Percentiles rank a stretch among this genome's conserved stretches.
Evolutionary conservation across 495 filamentous ascomycete genomes (phyloP).

Genomic region (Annulohypoxylon stygium): DNA sequence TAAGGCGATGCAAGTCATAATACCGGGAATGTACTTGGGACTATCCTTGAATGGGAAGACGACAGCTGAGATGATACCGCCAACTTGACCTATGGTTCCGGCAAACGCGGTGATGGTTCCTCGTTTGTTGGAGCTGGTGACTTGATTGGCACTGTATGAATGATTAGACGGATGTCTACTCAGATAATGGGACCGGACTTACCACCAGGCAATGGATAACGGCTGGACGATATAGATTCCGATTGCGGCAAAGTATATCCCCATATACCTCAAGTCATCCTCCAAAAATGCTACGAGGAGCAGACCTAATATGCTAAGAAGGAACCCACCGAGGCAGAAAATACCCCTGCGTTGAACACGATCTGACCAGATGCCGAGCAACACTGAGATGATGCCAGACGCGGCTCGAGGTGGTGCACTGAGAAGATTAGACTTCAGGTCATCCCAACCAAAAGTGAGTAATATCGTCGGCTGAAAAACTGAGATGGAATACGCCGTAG

Average conservation of each 20-base stretch:
- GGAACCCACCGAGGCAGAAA: conserved; percentile 5
- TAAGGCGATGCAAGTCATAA: conserved; percentile 10
- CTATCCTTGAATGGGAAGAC: conserved; percentile 13
- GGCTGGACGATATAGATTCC: conserved; percentile 10
- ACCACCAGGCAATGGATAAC: conserved; percentile 17
- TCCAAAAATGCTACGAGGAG: conserved; percentile 7
- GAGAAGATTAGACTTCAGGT: conserved; percentile 12
- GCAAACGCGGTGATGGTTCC: conserved; percentile 15
- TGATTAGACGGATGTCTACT: not conserved
- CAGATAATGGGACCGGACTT: not conserved
- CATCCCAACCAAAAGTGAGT: conserved; percentile 5
- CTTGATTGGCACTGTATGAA: conserved; percentile 4
- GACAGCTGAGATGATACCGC: conserved; percentile 10
- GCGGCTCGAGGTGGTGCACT: conserved; percentile 11
- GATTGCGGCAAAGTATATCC: conserved; percentile 10
- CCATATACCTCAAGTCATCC: not conserved
- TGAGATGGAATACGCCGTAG: conserved; percentile 10
- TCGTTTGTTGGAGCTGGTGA: conserved; percentile 8
- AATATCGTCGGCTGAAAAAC: conserved; percentile 9
- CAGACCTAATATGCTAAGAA: conserved; percentile 2
- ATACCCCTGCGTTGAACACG: conserved; percentile 8
- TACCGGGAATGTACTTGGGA: conserved; percentile 8
- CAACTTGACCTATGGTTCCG: conserved; percentile 6
- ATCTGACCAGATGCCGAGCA: conserved; percentile 10
- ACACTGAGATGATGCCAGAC: conserved; percentile 5